Evolutionary conservation across 2,329 filamentous ascomycete species (phyloP), one percentile per base, ranked within the genome.

Genomic region (Macrophomina pseudophaseolina): DNA sequence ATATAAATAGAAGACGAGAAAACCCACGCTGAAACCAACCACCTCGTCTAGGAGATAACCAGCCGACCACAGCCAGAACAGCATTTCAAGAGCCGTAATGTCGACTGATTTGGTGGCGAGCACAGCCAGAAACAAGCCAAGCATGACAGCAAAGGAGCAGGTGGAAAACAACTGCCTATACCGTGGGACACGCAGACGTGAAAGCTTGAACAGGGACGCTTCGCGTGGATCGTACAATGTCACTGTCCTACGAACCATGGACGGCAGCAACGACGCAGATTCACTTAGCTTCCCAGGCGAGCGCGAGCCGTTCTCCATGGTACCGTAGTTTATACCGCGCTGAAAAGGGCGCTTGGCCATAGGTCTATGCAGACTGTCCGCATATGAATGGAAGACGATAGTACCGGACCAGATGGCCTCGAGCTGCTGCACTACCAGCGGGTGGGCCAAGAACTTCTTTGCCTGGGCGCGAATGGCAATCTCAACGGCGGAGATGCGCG

Each of bases 51-150:
- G 87, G 93, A 97, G 97, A 78, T 96, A 97, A 0, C 94, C 94
- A 32, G 93, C 92, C 75, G 93, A 97, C 94, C 94, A 98, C 78
- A 97, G 92, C 94, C 94, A 98, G 79, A 98, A 97, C 12, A 97
- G 78, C 16, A 97, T 83, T 77, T 98, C 94, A 9, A 97, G 82
- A 0, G 87, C 87, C 1, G 93, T 97, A 73, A 98, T 97, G 63
- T 89, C 86, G 64, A 90, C 85, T 2, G 92, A 94, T 67, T 92
- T 87, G 74, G 91, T 83, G 11, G 87, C 82, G 3, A 97, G 85
- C 9, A 98, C 93, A 9, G 93, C 90, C 18, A 97, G 82, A 76
- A 97, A 97, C 11, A 97, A 84, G 14, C 88, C 90, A 46, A 97
- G 89, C 75, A 98, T 84, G 53, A 97, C 87, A 28, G 91, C 92